Evolutionary conservation across 192 early-diverging fungal species (phyloP), one percentile per base, ranked within the genome.

Genomic region (Phlyctochytrium arcticum): DNA sequence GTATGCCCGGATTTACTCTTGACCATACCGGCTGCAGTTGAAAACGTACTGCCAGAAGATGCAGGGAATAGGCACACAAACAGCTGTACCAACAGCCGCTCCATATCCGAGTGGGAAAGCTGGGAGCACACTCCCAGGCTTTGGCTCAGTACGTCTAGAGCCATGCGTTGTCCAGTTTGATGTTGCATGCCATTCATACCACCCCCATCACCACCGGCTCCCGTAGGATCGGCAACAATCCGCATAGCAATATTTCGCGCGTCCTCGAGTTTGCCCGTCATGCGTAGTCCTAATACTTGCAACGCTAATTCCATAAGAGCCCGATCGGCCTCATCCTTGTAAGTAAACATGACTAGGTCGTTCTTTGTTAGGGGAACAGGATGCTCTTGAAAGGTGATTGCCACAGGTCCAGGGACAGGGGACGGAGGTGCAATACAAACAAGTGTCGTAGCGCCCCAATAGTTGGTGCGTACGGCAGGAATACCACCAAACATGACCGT

Each of bases 281-380:
- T 87, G 65, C 88, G 80, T 58, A 97, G 64, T 19, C 95, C 95
- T 0, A 94, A 85, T 0, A 94, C 87, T 49, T 93, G 92, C 50
- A 98, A 75, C 3, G 92, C 89, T 23, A 98, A 80, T 63, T 95
- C 93, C 72, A 94, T 85, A 57, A 98, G 69, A n/a, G 90, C 89
- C 37, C 89, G 83, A 70, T 98, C 95, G 23, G 90, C 81, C 65
- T 95, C 78, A 57, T 82, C 79, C 67, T 82, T 82, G 57, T 82
- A 82, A 36, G 72, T 72, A 39, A 82, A 82, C 5, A 69, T 62
- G 10, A 42, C 67, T 26, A 36, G 57, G 62, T 48, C 48, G 23
- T 65, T 36, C 10, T 67, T 46, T 26, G 37, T 23, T 32, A 48
- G 6, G 36, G 65, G 48, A 8, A 54, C 57, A 19, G 70, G 46